phyloP scores from a whole-genome alignment of 306 rosid genomes.

The Argentina anserina region DNA sequence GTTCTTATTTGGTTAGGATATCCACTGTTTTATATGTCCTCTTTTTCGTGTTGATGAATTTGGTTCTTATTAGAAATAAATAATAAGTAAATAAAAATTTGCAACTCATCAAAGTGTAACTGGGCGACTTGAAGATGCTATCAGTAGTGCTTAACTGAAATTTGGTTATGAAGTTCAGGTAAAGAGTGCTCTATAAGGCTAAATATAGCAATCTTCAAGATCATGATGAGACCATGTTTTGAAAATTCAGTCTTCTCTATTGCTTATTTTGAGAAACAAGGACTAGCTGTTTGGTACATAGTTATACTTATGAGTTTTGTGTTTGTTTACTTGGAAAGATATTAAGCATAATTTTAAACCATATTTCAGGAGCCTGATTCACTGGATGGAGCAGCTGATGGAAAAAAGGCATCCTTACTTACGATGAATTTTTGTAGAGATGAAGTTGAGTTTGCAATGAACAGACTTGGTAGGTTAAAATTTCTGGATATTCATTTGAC shows the following conservation, averaged over 20 bases:
- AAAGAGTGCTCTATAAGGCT: not conserved
- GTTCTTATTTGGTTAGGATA: not conserved
- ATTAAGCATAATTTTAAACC: slow-evolving; percentile 23
- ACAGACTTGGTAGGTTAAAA: slow-evolving; percentile 64
- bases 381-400: slow-evolving; percentile 33
- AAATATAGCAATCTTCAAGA: not conserved
- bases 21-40: not conserved
- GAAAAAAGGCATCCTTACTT: slow-evolving; percentile 56
- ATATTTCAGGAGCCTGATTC: slow-evolving; percentile 66
- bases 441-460: slow-evolving; percentile 75
- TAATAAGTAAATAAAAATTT: no score
- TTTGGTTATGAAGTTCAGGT: not conserved
- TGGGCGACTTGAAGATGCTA: not conserved
- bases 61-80: no score
- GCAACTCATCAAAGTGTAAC: not conserved
- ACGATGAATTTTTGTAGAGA: slow-evolving; percentile 69
- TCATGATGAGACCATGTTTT: not conserved
- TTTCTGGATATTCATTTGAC: not conserved
- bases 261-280: not conserved
- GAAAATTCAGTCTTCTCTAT: not conserved
- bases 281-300: not conserved
- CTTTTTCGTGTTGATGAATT: no score
- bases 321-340: slow-evolving; percentile 17
- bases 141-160: not conserved
- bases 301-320: slow-evolving; percentile 9